Conservation (phyloP, 2,329 filamentous ascomycete genomes). For the Aspergillus persii region DNA sequence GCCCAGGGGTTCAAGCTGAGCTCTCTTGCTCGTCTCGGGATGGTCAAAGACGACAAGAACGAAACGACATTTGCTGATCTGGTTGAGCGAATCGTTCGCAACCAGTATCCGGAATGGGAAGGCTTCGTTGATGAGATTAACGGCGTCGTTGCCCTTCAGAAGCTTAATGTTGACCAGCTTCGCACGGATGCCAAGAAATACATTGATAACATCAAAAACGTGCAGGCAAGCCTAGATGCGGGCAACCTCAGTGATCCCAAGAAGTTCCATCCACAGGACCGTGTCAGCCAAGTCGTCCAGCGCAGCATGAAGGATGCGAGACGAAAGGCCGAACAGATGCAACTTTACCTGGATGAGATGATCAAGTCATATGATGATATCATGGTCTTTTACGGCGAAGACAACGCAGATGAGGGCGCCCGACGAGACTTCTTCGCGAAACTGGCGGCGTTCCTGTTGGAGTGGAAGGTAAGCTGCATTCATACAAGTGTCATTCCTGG, state of each 20-base stretch:
- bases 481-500: not conserved
- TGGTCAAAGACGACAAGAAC: slow-evolving; percentile 99
- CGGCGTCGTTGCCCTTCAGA: slow-evolving; percentile 75
- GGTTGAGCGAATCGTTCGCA: slow-evolving; percentile 92
- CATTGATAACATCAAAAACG: slow-evolving; percentile 90
- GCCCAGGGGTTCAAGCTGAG: slow-evolving; percentile 97
- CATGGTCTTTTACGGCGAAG: slow-evolving; percentile 94
- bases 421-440: slow-evolving; percentile 93
- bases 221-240: slow-evolving; percentile 86
- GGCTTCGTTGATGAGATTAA: slow-evolving; percentile 79
- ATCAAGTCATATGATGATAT: slow-evolving; percentile 87
- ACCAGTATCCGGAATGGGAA: slow-evolving; percentile 96
- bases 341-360: slow-evolving; percentile 92
- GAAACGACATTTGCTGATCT: slow-evolving; percentile 93
- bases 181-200: slow-evolving; percentile 85
- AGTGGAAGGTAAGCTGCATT: slow-evolving; percentile 71
- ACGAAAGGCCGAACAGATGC: slow-evolving; percentile 93
- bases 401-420: slow-evolving; percentile 86
- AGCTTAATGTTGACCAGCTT: slow-evolving; percentile 92
- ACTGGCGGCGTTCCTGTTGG: slow-evolving; percentile 80
- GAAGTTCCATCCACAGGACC: slow-evolving; percentile 96
- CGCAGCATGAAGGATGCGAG: slow-evolving; percentile 94
- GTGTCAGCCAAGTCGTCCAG: slow-evolving; percentile 87
- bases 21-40: slow-evolving; percentile 84
- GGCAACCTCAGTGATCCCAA: slow-evolving; percentile 95